Evolutionary conservation across 148 eudicot species (phyloP).

Genomic region (Vaccinium macrocarpon): DNA sequence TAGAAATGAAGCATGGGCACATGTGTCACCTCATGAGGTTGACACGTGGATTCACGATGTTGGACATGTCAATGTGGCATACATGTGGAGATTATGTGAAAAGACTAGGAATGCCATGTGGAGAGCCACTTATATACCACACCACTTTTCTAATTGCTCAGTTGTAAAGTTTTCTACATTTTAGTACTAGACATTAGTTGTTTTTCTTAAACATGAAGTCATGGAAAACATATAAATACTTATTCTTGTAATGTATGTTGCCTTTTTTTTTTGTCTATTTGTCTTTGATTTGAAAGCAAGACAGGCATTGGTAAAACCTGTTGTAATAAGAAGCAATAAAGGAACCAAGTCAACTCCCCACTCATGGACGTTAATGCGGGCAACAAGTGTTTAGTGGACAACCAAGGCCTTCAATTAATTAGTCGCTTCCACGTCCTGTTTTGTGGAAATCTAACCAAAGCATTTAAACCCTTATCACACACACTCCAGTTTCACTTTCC

Average conservation of each 20-base stretch:
- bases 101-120: not conserved
- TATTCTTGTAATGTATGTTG: not conserved
- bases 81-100: not conserved
- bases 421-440: not conserved
- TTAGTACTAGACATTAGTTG: not conserved
- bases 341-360: not conserved
- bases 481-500: not conserved
- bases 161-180: not conserved
- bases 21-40: not conserved
- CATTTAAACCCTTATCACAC: not conserved
- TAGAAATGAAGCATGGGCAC: not conserved
- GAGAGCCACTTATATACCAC: not conserved
- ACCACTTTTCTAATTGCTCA: not conserved
- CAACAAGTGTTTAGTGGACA: not conserved
- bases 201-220: not conserved
- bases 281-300: not conserved
- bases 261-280: not conserved
- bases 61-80: not conserved
- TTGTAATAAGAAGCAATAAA: not conserved
- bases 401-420: not conserved
- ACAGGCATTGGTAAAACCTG: not conserved
- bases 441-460: not conserved
- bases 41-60: not conserved
- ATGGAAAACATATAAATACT: not conserved
- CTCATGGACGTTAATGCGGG: not conserved